phyloP scores from a whole-genome alignment of 2,329 filamentous ascomycete species.

The Scedosporium minutisporum region DNA sequence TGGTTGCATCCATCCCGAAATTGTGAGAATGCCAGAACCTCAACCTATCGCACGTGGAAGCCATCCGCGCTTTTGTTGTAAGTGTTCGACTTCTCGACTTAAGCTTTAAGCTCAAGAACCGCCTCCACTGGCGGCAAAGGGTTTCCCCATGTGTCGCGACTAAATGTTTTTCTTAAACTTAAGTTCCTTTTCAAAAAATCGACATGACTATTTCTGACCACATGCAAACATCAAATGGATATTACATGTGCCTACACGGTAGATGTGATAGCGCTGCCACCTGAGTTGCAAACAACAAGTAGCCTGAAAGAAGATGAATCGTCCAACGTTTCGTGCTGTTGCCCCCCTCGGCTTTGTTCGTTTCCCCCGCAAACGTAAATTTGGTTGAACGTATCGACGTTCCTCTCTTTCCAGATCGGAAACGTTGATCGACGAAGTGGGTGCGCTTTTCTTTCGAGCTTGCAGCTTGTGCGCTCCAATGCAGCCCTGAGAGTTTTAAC shows the following conservation, averaged over 20 bases:
- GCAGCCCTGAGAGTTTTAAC: no score
- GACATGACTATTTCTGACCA: neutral
- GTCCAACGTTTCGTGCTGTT: neutral
- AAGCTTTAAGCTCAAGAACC: neutral
- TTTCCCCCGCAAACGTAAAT: neutral
- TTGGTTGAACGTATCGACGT: neutral
- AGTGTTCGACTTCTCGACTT: neutral
- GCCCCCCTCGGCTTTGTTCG: neutral
- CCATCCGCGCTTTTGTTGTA: neutral
- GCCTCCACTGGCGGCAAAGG: neutral
- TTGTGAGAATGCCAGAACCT: neutral
- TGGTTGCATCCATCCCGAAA: neutral
- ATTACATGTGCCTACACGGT: neutral
- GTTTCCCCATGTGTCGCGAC: no score
- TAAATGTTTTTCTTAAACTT: no score
- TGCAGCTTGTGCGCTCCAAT: no score
- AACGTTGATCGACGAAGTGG: neutral
- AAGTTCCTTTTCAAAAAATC: no score
- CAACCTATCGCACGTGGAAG: neutral
- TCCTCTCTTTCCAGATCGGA: neutral
- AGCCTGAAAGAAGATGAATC: neutral
- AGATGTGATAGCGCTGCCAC: neutral
- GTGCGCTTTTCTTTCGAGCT: no score
- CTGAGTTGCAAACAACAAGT: neutral
- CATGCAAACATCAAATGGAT: neutral